Percentiles rank a stretch among this genome's conserved stretches.
phyloP scores from a whole-genome alignment of 129 eudicot species.

The Chrysanthemum seticuspe region DNA sequence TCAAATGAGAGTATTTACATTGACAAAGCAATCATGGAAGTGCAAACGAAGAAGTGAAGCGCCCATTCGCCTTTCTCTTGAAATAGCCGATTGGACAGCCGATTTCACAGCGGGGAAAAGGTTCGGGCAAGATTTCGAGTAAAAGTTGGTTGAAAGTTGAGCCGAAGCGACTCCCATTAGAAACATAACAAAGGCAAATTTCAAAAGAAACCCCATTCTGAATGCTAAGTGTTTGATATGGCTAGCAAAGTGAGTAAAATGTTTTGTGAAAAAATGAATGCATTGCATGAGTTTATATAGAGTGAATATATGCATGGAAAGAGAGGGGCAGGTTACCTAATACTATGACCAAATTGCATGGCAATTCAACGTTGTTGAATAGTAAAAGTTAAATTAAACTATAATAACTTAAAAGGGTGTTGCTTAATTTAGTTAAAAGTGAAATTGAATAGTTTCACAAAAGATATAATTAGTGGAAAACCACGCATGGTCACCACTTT shows the following conservation, averaged over 20 bases:
- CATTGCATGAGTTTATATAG: not conserved
- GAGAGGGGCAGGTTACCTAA: constrained; percentile 49
- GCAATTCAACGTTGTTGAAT: no score
- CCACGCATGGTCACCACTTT: constrained; percentile 21
- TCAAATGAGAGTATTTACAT: constrained; percentile 37
- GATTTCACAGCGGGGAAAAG: constrained; percentile 52
- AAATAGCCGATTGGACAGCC: constrained; percentile 51
- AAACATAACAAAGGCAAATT: constrained; percentile 34
- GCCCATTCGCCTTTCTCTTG: constrained; percentile 76
- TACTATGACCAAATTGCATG: no score
- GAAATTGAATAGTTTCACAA: constrained; percentile 22
- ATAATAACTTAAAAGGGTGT: constrained; percentile 16
- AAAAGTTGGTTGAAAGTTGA: constrained; percentile 63
- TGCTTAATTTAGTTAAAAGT: not conserved
- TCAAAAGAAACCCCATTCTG: constrained; percentile 38
- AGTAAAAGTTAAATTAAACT: no score
- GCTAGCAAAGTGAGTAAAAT: constrained; percentile 10
- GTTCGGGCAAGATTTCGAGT: constrained; percentile 66
- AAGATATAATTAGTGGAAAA: constrained; percentile 23
- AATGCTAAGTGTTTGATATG: constrained; percentile 1
- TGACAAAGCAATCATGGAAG: constrained; percentile 90
- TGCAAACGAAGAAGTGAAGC: constrained; percentile 84
- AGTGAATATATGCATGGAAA: no score
- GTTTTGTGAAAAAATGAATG: constrained; percentile 21
- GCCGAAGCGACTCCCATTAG: constrained; percentile 53